Percentiles rank a stretch among this genome's conserved stretches.
Conservation (phyloP, 495 filamentous ascomycete species). For the Hypoxylon rickii region DNA sequence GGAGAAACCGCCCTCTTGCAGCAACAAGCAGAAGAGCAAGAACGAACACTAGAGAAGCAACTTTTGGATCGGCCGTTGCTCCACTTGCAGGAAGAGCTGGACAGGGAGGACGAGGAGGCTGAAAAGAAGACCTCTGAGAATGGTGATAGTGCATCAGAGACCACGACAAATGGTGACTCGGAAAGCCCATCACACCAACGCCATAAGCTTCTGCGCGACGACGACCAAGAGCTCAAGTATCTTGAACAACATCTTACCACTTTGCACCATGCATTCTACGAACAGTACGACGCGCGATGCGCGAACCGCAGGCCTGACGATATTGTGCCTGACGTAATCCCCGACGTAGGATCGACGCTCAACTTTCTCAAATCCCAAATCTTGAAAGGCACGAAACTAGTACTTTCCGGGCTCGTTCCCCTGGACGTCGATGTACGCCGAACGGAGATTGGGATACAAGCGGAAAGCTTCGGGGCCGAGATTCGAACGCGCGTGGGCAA, state of each 20-base stretch:
- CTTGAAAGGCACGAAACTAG: constrained; percentile 70
- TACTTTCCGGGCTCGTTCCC: constrained; percentile 88
- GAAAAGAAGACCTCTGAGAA: constrained; percentile 55
- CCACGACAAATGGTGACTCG: constrained; percentile 29
- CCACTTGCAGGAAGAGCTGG: constrained; percentile 84
- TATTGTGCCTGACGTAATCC: constrained; percentile 62
- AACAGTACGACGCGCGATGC: constrained; percentile 68
- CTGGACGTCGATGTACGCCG: constrained; percentile 71
- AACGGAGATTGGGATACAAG: constrained; percentile 83
- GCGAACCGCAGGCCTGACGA: constrained; percentile 29
- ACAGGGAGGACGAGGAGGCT: constrained; percentile 74
- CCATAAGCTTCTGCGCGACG: constrained; percentile 83
- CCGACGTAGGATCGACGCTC: constrained; percentile 84
- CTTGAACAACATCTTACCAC: constrained; percentile 73
- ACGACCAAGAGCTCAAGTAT: constrained; percentile 76
- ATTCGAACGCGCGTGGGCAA: constrained; percentile 59
- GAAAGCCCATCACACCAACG: constrained; percentile 50
- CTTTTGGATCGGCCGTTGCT: constrained; percentile 84
- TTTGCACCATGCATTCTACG: constrained; percentile 80
- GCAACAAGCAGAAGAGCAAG: constrained; percentile 79
- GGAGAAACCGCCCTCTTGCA: constrained; percentile 72
- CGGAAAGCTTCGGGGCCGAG: constrained; percentile 79
- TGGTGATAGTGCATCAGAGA: constrained; percentile 40
- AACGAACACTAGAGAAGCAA: constrained; percentile 84
- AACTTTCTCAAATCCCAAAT: constrained; percentile 73